Conservation (phyloP, 441 rosid species). For the Isatis lusitanica region DNA sequence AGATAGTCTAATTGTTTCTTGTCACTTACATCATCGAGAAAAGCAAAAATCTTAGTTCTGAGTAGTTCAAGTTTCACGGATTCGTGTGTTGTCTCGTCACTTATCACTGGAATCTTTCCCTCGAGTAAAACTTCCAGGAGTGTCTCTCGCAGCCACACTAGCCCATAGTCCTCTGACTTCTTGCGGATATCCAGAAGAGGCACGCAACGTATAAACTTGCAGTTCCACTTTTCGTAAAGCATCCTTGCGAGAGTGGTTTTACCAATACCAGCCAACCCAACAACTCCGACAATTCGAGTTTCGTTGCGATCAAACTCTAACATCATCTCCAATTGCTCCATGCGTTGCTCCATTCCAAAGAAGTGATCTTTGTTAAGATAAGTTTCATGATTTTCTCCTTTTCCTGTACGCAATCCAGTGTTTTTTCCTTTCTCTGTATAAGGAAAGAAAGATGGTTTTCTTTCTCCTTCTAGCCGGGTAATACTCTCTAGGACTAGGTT, state of each 20-base stretch:
- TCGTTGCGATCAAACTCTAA: not conserved
- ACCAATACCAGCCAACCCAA: constrained; percentile 22
- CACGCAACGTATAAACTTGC: not conserved
- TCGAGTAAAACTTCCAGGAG: constrained; percentile 2
- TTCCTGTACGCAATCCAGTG: not conserved
- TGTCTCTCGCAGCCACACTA: not conserved
- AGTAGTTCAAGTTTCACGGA: not conserved
- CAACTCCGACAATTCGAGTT: constrained; percentile 26
- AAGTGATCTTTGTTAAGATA: not conserved
- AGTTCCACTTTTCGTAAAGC: constrained; percentile 2
- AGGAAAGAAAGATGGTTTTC: not conserved
- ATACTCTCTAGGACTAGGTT: too few relatives aligned
- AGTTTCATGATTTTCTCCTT: not conserved
- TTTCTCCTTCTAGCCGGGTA: too few relatives aligned
- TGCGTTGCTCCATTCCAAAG: not conserved
- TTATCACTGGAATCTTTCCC: not conserved
- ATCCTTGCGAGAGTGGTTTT: constrained; percentile 24
- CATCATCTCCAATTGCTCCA: constrained; percentile 16
- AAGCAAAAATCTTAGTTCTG: not conserved
- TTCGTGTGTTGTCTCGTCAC: not conserved
- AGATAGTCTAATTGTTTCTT: not conserved
- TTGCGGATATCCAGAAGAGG: constrained; percentile 12
- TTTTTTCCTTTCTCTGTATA: not conserved
- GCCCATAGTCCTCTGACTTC: not conserved
- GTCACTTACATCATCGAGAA: constrained; percentile 11